Evolutionary conservation across 2,329 filamentous ascomycete species (phyloP).

Genomic region (Dryadomyces quercus-mongolicae): DNA sequence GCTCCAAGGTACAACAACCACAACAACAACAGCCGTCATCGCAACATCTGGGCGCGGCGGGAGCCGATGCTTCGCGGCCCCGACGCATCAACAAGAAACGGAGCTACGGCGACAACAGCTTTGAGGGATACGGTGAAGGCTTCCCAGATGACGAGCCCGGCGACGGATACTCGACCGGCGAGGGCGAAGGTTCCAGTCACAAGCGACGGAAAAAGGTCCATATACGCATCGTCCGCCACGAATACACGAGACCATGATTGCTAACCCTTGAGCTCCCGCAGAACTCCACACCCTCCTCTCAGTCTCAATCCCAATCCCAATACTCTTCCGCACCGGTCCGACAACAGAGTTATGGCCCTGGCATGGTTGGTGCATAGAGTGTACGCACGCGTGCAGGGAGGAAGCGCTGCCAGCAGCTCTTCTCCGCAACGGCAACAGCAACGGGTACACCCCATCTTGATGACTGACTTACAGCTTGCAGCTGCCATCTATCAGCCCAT

Average conservation of each 20-base stretch:
- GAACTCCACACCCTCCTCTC: conserved; percentile 29
- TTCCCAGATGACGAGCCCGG: conserved; percentile 55
- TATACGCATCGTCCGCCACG: conserved; percentile 16
- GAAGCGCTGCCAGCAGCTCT: neutral
- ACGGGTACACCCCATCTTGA: neutral
- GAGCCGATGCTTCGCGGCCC: conserved; percentile 40
- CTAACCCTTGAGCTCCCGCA: conserved; percentile 26
- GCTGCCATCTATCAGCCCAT: neutral
- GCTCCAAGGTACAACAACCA: conserved; percentile 24
- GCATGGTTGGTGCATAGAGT: conserved; percentile 43
- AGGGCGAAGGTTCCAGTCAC: conserved; percentile 45
- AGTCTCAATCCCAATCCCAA: conserved; percentile 12
- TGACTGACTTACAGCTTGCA: neutral
- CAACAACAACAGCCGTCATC: conserved; percentile 7
- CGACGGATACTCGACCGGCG: conserved; percentile 59
- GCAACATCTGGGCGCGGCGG: conserved; percentile 15
- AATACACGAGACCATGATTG: conserved; percentile 14
- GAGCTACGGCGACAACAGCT: conserved; percentile 63
- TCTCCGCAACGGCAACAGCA: neutral
- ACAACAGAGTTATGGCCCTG: conserved; percentile 43
- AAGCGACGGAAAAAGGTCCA: conserved; percentile 57
- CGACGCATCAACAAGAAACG: conserved; percentile 61
- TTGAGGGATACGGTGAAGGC: conserved; percentile 62
- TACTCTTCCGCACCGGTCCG: conserved; percentile 30
- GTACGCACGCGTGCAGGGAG: neutral